These are phyloP conservation scores for Podospora bellae-mahoneyi DNA, from an alignment of 495 filamentous ascomycete genomes.

Conservation along the genomic window DNA sequence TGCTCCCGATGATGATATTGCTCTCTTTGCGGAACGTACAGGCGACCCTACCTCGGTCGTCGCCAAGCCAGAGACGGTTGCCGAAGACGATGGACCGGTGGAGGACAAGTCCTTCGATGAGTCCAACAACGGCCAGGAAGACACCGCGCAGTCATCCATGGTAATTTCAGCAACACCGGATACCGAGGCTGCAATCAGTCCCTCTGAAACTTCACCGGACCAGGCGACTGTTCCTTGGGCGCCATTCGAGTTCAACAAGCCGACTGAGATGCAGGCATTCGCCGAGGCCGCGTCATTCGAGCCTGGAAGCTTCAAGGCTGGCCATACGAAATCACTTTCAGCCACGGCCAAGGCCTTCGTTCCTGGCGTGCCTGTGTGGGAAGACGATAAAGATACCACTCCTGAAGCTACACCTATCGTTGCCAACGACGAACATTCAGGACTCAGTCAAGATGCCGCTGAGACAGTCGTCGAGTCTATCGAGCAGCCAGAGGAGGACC, in stretches of 20 bases:
- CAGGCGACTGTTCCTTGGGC: conserved; percentile 39
- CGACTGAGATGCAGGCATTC: conserved; percentile 39
- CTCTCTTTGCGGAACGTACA: conserved; percentile 57
- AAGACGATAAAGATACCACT: conserved; percentile 31
- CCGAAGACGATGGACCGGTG: conserved; percentile 24
- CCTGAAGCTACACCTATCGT: conserved; percentile 18
- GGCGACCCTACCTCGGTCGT: conserved; percentile 34
- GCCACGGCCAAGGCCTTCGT: conserved; percentile 65
- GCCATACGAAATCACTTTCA: conserved; percentile 59
- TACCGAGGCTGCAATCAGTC: conserved; percentile 48
- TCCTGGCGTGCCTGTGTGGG: conserved; percentile 50
- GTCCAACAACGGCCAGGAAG: conserved; percentile 37
- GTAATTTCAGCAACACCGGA: conserved; percentile 46
- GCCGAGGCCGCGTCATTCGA: conserved; percentile 42
- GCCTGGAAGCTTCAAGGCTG: conserved; percentile 38
- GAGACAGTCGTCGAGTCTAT: conserved; percentile 17
- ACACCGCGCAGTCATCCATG: conserved; percentile 45
- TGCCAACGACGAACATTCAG: conserved; percentile 26
- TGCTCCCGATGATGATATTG: conserved; percentile 63
- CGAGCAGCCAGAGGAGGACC: conserved; percentile 19
- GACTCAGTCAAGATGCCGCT: conserved; percentile 9
- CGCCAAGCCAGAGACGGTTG: conserved; percentile 13
- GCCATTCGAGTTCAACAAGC: conserved; percentile 44
- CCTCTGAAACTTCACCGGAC: conserved; percentile 41
- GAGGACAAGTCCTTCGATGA: conserved; percentile 46